Base-by-base conservation (phyloP, 345 rosid genomes). In the Brassica carinata region DNA sequence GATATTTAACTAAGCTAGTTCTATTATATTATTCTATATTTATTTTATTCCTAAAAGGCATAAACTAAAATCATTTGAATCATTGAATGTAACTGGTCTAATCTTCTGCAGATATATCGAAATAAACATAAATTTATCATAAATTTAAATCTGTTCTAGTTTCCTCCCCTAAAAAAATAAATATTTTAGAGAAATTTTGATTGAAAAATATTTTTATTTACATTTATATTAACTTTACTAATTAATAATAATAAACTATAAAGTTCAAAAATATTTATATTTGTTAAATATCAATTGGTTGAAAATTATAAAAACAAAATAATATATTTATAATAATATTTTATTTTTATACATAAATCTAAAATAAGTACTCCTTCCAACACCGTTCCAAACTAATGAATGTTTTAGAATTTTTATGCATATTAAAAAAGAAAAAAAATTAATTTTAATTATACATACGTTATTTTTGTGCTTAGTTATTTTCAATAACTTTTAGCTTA, bases 21-120 rank as follows among this genome's bases (percentile, higher is more conserved):
- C 5, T 15, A 62, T 2, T 62, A 26, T 3, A 27, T 5, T 27
- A 27, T 5, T 27, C 2, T 63, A 5, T 5, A 2, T 27, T n/a
- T n/a, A 53, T 53, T 27, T n/a, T n/a, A 53, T 53, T 53, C 58
- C 19, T 15, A 7, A 55, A 36, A n/a, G 13, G 64, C 7, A 55
- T 29, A 10, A 57, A 58, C n/a, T 29, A 2, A 55, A 71, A 53
- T 38, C 31, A 51, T 4, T 63, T 63, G 57, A 23, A 23, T 23
- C 26, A 23, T 23, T 23, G 26, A 63, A 64, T 48, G 13, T 18
- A 69, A 61, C 63, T 69, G 11, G 31, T 77, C 40, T 10, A 77
- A 69, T 69, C 17, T 69, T 30, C 2, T 62, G 48, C 3, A 77
- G 2, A 58, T 27, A 38, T 7, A 48, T 29, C 14, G n/a, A 45